phyloP scores from a whole-genome alignment of 2,329 filamentous ascomycete species.

The Claviceps purpurea region DNA sequence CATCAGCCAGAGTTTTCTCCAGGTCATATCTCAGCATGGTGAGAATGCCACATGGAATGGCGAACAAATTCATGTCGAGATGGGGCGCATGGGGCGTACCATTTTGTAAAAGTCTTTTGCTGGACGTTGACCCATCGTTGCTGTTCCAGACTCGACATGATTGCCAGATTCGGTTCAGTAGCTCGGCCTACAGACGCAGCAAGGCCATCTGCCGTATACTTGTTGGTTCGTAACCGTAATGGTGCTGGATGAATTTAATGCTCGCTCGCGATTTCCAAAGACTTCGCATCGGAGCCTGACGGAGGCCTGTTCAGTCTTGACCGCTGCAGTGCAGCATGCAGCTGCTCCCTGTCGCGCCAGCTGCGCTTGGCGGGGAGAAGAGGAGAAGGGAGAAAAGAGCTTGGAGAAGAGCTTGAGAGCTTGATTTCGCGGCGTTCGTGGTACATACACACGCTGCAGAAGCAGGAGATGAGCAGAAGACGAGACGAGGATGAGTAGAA shows the following conservation, averaged over 20 bases:
- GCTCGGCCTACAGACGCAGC: constrained; percentile 29
- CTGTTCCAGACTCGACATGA: constrained; percentile 52
- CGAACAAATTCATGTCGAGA: background rate
- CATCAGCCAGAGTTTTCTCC: constrained; percentile 4
- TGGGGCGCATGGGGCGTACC: constrained; percentile 23
- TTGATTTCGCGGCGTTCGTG: background rate
- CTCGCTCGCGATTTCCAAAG: constrained; percentile 4
- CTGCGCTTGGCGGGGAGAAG: constrained; percentile 4
- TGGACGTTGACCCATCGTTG: constrained; percentile 68
- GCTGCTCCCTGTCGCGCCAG: constrained; percentile 32
- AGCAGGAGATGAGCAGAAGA: background rate
- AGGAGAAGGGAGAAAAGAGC: background rate
- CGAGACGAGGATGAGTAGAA: background rate
- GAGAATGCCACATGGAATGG: background rate
- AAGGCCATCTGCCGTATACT: constrained; percentile 26
- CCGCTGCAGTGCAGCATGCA: constrained; percentile 36
- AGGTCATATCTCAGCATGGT: background rate
- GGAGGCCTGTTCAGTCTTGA: constrained; percentile 24
- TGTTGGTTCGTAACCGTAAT: constrained; percentile 21
- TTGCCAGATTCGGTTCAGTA: constrained; percentile 37
- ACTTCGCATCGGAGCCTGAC: constrained; percentile 6
- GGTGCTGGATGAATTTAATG: constrained; percentile 21
- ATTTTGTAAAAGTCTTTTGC: constrained; percentile 99
- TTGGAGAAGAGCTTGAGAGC: constrained; percentile 5
- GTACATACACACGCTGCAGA: background rate